phyloP scores from a whole-genome alignment of 305 asterid genomes.

The Fraxinus baroniana region DNA sequence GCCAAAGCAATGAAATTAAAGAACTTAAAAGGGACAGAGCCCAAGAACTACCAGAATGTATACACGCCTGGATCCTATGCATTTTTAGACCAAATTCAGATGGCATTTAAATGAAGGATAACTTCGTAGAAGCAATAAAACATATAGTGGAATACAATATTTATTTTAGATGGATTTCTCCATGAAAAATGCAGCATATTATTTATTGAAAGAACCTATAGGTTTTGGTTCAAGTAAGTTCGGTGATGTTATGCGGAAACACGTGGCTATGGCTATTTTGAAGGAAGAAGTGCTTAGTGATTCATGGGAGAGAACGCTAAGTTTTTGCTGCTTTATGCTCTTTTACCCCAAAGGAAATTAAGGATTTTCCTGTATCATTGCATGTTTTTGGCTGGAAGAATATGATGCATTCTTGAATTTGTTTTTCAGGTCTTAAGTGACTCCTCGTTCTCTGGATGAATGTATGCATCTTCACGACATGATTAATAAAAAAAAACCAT shows the following conservation, averaged over 20 bases:
- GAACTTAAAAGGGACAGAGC: not conserved
- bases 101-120: not conserved
- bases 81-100: not conserved
- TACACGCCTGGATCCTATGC: not conserved
- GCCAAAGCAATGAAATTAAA: not conserved
- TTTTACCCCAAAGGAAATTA: not conserved
- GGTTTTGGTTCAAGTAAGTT: not conserved
- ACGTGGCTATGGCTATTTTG: not conserved
- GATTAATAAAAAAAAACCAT: not conserved
- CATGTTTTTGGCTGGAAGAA: not conserved
- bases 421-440: not conserved
- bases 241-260: not conserved
- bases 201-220: not conserved
- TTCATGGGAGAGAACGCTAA: not conserved
- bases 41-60: not conserved
- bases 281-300: not conserved
- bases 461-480: not conserved
- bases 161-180: not conserved
- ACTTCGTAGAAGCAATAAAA: not conserved
- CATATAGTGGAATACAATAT: not conserved
- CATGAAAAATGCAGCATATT: not conserved
- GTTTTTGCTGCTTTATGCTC: not conserved
- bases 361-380: too few species aligned
- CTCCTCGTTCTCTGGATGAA: not conserved
- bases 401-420: not conserved